Percentiles rank a stretch among this genome's conserved stretches.
Evolutionary conservation across 75 land plant species (phyloP).

Genomic region (Picea glauca): DNA sequence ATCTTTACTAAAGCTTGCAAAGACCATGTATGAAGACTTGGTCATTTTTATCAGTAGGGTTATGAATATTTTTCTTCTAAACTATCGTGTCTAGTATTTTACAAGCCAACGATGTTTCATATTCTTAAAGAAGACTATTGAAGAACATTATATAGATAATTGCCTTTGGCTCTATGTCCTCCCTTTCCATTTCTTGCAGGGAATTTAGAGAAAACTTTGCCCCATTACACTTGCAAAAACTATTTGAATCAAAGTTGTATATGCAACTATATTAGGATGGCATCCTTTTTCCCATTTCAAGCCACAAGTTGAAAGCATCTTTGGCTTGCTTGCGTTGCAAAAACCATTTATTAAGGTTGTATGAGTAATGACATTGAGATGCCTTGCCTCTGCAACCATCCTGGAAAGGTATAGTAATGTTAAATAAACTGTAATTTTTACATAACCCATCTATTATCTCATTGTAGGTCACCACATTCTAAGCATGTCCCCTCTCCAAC

Average conservation of each 20-base stretch:
- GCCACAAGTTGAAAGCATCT: conserved; percentile 59
- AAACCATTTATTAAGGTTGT: conserved; percentile 75
- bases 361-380: conserved; percentile 62
- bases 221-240: conserved; percentile 65
- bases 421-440: conserved; percentile 28
- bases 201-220: conserved; percentile 24
- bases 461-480: conserved; percentile 49
- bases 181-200: conserved; percentile 31
- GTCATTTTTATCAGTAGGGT: conserved; percentile 19
- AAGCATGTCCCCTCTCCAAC: conserved; percentile 40
- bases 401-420: conserved; percentile 34
- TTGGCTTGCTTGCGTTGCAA: conserved; percentile 52
- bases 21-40: conserved; percentile 15
- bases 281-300: conserved; percentile 50
- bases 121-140: conserved; percentile 25
- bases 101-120: conserved; percentile 20
- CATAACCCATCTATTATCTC: conserved; percentile 50
- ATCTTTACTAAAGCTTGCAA: conserved; percentile 25
- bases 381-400: conserved; percentile 29
- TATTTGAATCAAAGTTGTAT: conserved; percentile 49
- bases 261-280: conserved; percentile 58
- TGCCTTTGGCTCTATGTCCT: conserved; percentile 23
- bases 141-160: conserved; percentile 30
- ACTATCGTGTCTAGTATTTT: conserved; percentile 34
- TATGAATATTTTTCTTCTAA: conserved; percentile 15